Conservation (phyloP, 495 filamentous ascomycete genomes). For the Chaetomium tenue region DNA sequence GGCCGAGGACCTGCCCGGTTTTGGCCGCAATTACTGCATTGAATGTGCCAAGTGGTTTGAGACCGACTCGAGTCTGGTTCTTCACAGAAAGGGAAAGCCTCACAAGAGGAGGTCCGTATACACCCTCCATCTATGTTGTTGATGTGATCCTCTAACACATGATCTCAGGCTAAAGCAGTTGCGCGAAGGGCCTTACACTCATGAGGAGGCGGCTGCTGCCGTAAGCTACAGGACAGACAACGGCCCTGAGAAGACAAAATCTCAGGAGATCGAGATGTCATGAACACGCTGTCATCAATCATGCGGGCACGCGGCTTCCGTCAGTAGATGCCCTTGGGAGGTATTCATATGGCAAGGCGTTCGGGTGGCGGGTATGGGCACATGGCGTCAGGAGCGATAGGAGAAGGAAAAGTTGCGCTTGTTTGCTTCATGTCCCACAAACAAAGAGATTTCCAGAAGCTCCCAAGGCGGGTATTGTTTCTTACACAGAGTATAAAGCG, state of each 20-base stretch:
- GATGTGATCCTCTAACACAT: not conserved
- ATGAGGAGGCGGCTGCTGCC: slow-evolving; percentile 81
- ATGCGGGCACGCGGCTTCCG: not conserved
- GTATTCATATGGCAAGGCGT: slow-evolving; percentile 15
- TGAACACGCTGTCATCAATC: slow-evolving; percentile 11
- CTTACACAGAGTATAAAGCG: not conserved
- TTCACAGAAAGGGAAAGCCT: slow-evolving; percentile 80
- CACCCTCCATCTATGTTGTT: not conserved
- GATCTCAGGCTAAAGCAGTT: slow-evolving; percentile 64
- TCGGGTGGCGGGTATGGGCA: not conserved
- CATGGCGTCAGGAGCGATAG: slow-evolving; percentile 11
- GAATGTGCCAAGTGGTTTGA: slow-evolving; percentile 97
- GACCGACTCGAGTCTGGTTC: slow-evolving; percentile 69
- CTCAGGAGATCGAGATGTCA: slow-evolving; percentile 33
- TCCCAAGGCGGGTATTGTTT: not conserved
- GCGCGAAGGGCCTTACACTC: slow-evolving; percentile 77
- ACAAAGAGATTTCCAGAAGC: not conserved
- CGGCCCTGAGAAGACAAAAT: slow-evolving; percentile 28
- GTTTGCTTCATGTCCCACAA: not conserved
- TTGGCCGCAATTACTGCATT: slow-evolving; percentile 83
- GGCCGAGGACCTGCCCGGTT: slow-evolving; percentile 78
- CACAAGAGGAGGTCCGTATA: slow-evolving; percentile 79
- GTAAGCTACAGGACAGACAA: slow-evolving; percentile 52
- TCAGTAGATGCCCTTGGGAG: not conserved
- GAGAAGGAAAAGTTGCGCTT: slow-evolving; percentile 1